A percentile compares a stretch with the other conserved stretches of the same genome.
These are phyloP conservation scores for Diaporthe sp. DNA, from an alignment of 2,329 filamentous ascomycete genomes.

Conservation along the genomic window DNA sequence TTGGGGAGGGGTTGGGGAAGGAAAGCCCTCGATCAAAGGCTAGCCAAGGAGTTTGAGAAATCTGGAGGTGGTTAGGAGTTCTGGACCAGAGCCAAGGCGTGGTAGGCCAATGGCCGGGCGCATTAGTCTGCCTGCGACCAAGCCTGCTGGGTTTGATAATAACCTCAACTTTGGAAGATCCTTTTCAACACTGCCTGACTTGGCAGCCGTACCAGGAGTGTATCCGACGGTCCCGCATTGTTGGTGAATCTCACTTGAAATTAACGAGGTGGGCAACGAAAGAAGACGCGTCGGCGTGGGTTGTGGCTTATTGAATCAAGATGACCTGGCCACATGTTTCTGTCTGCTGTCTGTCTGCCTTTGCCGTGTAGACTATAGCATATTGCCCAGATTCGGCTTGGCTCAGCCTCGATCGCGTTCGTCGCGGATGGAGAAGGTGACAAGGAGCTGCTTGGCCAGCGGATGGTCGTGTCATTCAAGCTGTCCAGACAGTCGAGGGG, in stretches of 20 bases:
- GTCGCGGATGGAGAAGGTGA: slow-evolving; percentile 17
- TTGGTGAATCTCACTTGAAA: slow-evolving; percentile 18
- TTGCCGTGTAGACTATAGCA: slow-evolving; percentile 1
- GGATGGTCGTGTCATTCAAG: slow-evolving; percentile 17
- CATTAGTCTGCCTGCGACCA: slow-evolving; percentile 12
- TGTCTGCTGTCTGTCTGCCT: background rate
- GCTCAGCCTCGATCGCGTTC: slow-evolving; percentile 29
- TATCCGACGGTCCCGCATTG: slow-evolving; percentile 16
- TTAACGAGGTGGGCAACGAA: slow-evolving; percentile 21
- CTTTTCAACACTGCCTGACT: slow-evolving; percentile 17
- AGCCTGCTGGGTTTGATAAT: slow-evolving; percentile 11
- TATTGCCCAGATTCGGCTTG: slow-evolving; percentile 18
- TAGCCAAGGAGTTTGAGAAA: slow-evolving; percentile 31
- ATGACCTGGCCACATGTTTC: background rate
- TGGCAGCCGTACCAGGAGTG: background rate
- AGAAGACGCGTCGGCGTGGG: background rate
- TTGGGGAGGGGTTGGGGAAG: slow-evolving; percentile 16
- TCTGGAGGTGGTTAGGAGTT: slow-evolving; percentile 1
- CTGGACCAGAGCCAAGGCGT: slow-evolving; percentile 22
- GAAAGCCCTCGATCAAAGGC: slow-evolving; percentile 6
- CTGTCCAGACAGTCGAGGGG: slow-evolving; percentile 21
- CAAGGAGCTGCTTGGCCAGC: slow-evolving; percentile 17
- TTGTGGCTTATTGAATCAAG: slow-evolving; percentile 19
- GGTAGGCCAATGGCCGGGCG: slow-evolving; percentile 3
- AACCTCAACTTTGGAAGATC: background rate